These are phyloP conservation scores for Backusella sp. DNA, from an alignment of 192 early-diverging fungal species.

Conservation along the genomic window DNA sequence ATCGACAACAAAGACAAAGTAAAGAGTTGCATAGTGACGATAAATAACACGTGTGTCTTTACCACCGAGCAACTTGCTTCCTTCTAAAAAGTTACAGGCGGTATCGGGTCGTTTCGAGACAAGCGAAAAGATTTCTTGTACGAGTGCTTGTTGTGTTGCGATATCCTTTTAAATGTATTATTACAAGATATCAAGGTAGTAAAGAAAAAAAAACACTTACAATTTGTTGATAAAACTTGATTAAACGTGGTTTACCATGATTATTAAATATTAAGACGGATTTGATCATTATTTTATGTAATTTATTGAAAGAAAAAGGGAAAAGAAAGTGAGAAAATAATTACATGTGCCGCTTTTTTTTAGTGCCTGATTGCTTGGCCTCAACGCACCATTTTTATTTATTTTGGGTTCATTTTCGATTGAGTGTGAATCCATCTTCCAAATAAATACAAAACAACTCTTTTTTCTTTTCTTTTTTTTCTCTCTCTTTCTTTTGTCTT, in stretches of 20 bases:
- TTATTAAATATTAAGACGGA: constrained; percentile 99
- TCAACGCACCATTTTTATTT: background rate
- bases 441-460: background rate
- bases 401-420: background rate
- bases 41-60: constrained; percentile 92
- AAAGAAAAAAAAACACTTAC: constrained; percentile 38
- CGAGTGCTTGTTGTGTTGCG: constrained; percentile 75
- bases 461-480: background rate
- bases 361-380: background rate
- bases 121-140: constrained; percentile 86
- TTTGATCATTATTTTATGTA: constrained; percentile 72
- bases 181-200: too few species aligned
- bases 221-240: constrained; percentile 93
- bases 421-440: background rate
- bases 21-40: constrained; percentile 95
- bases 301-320: background rate
- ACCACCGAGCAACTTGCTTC: constrained; percentile 76
- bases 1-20: constrained; percentile 98
- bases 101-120: constrained; percentile 85
- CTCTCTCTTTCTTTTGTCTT: background rate
- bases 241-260: constrained; percentile 90
- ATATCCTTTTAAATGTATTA: constrained; percentile 57
- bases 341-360: background rate
- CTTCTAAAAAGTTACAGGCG: constrained; percentile 91
- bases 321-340: background rate